phyloP scores from a whole-genome alignment of 345 rosid genomes.

The Excoecaria cochinchinensis region DNA sequence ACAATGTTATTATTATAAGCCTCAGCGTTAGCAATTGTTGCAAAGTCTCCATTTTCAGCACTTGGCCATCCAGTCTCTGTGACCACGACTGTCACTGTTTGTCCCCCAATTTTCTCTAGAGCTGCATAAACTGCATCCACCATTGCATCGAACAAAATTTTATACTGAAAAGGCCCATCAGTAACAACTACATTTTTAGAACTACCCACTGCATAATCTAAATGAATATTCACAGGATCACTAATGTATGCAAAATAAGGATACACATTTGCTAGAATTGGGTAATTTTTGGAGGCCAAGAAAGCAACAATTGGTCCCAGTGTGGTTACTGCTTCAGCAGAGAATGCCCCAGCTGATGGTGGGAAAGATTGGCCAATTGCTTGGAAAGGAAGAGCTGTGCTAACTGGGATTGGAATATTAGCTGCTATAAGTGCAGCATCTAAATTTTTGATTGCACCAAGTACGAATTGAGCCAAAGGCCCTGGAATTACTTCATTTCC shows the following conservation, averaged over 20 bases:
- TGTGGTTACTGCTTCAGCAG: not conserved
- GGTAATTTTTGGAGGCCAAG: not conserved
- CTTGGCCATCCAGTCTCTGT: conserved; percentile 10
- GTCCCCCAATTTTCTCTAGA: not conserved
- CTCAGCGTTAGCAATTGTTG: conserved; percentile 1
- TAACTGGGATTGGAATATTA: not conserved
- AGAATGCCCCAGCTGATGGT: not conserved
- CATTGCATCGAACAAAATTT: not conserved
- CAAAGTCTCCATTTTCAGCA: conserved; percentile 4
- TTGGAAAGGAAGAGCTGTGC: not conserved
- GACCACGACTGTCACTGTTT: not conserved
- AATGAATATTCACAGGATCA: not conserved
- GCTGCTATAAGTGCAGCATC: not conserved
- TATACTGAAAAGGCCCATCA: not conserved
- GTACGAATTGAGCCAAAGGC: not conserved
- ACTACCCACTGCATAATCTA: not conserved
- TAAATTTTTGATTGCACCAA: not conserved
- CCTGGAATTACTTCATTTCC: conserved; percentile 12
- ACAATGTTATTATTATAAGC: not conserved
- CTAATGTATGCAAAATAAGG: conserved; percentile 5
- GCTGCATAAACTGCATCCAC: conserved; percentile 5
- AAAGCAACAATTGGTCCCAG: not conserved
- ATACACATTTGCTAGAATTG: conserved; percentile 5
- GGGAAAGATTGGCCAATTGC: conserved; percentile 5
- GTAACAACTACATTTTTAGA: not conserved